Base-by-base conservation (phyloP, 345 rosid species). In the Geranium brycei region DNA sequence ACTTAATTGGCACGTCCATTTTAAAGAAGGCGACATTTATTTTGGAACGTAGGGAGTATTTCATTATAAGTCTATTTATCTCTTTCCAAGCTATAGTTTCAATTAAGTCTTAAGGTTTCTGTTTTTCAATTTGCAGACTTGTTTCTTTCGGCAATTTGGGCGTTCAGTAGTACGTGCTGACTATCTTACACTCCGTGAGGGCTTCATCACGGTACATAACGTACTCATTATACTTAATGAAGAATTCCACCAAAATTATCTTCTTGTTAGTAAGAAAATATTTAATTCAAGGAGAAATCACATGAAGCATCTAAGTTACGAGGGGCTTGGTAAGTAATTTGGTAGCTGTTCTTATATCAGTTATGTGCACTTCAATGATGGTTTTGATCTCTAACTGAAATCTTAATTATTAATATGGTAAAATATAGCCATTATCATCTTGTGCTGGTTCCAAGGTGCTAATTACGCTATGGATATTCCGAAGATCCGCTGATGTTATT, bases 141-240 rank as follows among this genome's bases (percentile, higher is more conserved):
- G 99, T 75, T 90, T 87, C 84, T 86, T 93, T 71, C 78, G 89
- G 51, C 97, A 93, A 74, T 93, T 93, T 63, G 96, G 91, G 63
- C 74, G 51, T 38, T 86, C 99, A 15, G 96, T 93, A 64, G 96
- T 77, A 75, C 96, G 85, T 66, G 76, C 82, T 57, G 97, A 93
- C 73, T 93, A 92, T 77, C 85, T 89, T 61, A 80, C 91, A 58
- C 92, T 93, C 19, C 89, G 97, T 31, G 85, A 83, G 32, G 96
- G 91, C 76, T 93, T 93, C 82, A 87, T 89, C 69, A 59, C 64
- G 84, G 96, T 92, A 81, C 17, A 78, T 47, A 51, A 57, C 62
- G 47, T 35, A 35, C 41, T 68, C 72, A 66, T 60, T 47, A 6
- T 47, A 4, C 3, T 47, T 47, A 47, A 47, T 10, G 53, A 47